Evolutionary conservation across 2,329 filamentous ascomycete species (phyloP), one percentile per base, ranked within the genome.

Genomic region (Immersiporthe knoxdaviesiana): DNA sequence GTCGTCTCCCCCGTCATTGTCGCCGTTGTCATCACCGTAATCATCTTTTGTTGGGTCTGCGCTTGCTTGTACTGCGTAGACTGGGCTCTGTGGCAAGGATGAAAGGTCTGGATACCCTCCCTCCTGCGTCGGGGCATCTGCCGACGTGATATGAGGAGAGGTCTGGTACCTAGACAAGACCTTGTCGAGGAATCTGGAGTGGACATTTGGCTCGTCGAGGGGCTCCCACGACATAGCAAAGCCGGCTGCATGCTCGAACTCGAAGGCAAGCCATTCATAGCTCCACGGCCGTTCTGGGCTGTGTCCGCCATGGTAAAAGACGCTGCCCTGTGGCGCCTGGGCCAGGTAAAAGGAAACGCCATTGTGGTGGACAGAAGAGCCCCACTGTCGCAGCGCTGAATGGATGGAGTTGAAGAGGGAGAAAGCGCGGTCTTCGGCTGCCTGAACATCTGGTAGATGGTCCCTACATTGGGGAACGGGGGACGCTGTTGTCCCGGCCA

Each of bases 271-370:
- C 87, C 87, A 90, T 72, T 89, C 84, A 16, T 82, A 83, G 0
- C 83, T 85, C 11, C 78, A 81, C 1, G 88, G 78, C 0, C 79
- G 78, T 2, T 83, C 77, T 0, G 78, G 70, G 4, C 73, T 77
- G 5, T 72, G 71, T 0, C 81, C 84, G 4, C 88, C 88, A 73
- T 90, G 88, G 72, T 90, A 89, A 11, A 90, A 78, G 54, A 85
- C 81, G 0, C 84, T 87, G 11, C 83, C 85, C 41, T 78, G 77
- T 0, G 87, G 87, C 0, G 90, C 82, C 0, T 79, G 83, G 7
- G 85, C 87, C 0, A 87, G 77, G 75, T 89, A 89, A 70, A 88
- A 83, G 0, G 85, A 87, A 83, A 90, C 87, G 70, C 88, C 88
- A 75, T 90, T 90, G 74, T 90, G 88, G 70, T 89, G 82, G 1